These are phyloP conservation scores for Scenedesmus sp. DNA, from an alignment of 163 green algal genomes.

Conservation along the genomic window DNA sequence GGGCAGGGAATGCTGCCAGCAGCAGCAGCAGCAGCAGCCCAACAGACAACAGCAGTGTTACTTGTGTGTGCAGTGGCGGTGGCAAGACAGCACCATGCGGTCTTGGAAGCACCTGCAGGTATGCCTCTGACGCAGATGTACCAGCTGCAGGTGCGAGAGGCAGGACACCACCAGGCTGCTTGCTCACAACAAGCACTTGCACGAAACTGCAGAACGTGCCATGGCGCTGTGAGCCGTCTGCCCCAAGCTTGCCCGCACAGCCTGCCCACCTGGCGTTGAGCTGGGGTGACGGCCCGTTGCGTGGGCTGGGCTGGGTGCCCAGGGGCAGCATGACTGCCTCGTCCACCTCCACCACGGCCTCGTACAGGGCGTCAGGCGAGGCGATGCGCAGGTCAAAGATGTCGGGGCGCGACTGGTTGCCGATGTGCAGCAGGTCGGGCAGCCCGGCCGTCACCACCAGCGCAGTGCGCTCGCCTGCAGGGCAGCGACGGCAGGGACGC, in stretches of 20 bases:
- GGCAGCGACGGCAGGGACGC: too few relatives aligned
- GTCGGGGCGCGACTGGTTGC: slow-evolving; percentile 92
- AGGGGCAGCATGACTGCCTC: slow-evolving; percentile 88
- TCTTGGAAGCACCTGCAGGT: too few relatives aligned
- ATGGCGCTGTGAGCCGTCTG: too few relatives aligned
- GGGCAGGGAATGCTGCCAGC: slow-evolving; percentile 14
- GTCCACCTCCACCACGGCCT: slow-evolving; percentile 91
- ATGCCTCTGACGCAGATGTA: too few relatives aligned
- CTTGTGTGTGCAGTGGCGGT: too few relatives aligned
- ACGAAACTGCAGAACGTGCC: too few relatives aligned
- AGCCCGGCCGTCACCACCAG: slow-evolving; percentile 93
- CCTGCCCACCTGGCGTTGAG: slow-evolving; percentile 53
- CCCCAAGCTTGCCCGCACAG: neutral
- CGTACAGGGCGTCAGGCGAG: slow-evolving; percentile 78
- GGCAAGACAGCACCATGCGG: neutral
- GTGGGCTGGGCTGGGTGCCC: slow-evolving; percentile 54
- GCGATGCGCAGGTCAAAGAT: slow-evolving; percentile 97
- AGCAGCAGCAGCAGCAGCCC: neutral
- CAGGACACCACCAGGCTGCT: too few relatives aligned
- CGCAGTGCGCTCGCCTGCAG: slow-evolving; percentile 78
- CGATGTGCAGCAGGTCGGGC: slow-evolving; percentile 96
- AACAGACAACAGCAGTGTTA: neutral
- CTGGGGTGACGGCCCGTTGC: slow-evolving; percentile 63
- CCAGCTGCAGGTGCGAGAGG: too few relatives aligned
- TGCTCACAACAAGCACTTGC: too few relatives aligned